A percentile compares a stretch with the other conserved stretches of the same genome.
Evolutionary conservation across 2,329 filamentous ascomycete species (phyloP).

Genomic region (Fusarium veterinarium): DNA sequence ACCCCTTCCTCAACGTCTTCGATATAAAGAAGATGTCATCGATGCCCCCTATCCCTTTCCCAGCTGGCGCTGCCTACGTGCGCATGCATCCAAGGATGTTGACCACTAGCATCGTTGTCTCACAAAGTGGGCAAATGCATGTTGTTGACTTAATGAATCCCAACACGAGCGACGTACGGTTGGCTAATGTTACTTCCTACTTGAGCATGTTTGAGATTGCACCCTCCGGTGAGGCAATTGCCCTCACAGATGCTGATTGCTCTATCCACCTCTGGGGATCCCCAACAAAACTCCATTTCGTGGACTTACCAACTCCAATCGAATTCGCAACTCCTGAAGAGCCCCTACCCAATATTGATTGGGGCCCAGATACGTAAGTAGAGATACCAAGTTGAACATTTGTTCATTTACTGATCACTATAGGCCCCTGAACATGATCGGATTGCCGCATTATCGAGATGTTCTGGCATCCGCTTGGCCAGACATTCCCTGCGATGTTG

Average conservation of each 20-base stretch:
- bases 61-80: slow-evolving; percentile 91
- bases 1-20: slow-evolving; percentile 94
- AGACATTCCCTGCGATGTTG: slow-evolving; percentile 85
- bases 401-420: slow-evolving; percentile 4
- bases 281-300: slow-evolving; percentile 85
- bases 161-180: slow-evolving; percentile 85
- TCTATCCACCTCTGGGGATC: slow-evolving; percentile 90
- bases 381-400: no score
- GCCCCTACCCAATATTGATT: slow-evolving; percentile 70
- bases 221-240: slow-evolving; percentile 86
- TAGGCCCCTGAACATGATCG: slow-evolving; percentile 84
- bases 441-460: slow-evolving; percentile 94
- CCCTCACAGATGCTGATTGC: slow-evolving; percentile 81
- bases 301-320: slow-evolving; percentile 80
- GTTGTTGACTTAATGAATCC: slow-evolving; percentile 96
- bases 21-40: slow-evolving; percentile 91
- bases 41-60: slow-evolving; percentile 90
- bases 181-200: slow-evolving; percentile 80
- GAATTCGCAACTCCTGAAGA: slow-evolving; percentile 79
- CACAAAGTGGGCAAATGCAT: slow-evolving; percentile 92
- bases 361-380: slow-evolving; percentile 75
- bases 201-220: slow-evolving; percentile 87
- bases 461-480: slow-evolving; percentile 90
- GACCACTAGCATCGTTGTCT: slow-evolving; percentile 93
- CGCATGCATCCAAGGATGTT: slow-evolving; percentile 96